phyloP scores from a whole-genome alignment of 2,329 filamentous ascomycete genomes.

The Fusarium odoratissimum region DNA sequence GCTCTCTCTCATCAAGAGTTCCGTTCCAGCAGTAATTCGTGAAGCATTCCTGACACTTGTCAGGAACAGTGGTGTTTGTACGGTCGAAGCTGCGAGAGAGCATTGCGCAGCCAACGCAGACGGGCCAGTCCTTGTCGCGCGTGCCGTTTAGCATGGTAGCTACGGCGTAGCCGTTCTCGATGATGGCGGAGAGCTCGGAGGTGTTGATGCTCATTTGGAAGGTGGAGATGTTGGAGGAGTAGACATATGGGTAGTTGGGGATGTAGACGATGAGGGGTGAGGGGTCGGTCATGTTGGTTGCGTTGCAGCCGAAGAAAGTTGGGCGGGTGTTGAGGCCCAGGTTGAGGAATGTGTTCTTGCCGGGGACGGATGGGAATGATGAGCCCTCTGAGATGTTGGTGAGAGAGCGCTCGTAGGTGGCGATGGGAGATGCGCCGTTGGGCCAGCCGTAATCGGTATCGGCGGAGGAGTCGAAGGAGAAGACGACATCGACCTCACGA shows the following conservation, averaged over 20 bases:
- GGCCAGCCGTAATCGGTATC: conserved; percentile 70
- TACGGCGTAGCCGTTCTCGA: conserved; percentile 86
- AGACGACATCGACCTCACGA: conserved; percentile 69
- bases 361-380: conserved; percentile 69
- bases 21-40: conserved; percentile 92
- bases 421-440: conserved; percentile 68
- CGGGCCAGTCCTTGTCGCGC: conserved; percentile 77
- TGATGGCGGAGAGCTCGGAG: conserved; percentile 78
- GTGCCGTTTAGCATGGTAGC: conserved; percentile 87
- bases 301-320: conserved; percentile 74
- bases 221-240: conserved; percentile 82
- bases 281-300: conserved; percentile 61
- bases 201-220: conserved; percentile 74
- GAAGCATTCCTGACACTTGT: conserved; percentile 82
- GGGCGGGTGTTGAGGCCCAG: conserved; percentile 69
- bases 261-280: conserved; percentile 86
- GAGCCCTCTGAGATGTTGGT: conserved; percentile 62
- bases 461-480: conserved; percentile 73
- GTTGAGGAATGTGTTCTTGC: conserved; percentile 66
- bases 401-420: conserved; percentile 66
- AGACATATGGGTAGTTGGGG: conserved; percentile 80
- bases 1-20: conserved; percentile 56
- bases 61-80: conserved; percentile 75
- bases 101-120: conserved; percentile 89
- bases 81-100: conserved; percentile 79